Base-by-base conservation (phyloP, 2,329 filamentous ascomycete genomes). In the Exophiala phaeomuriformis region DNA sequence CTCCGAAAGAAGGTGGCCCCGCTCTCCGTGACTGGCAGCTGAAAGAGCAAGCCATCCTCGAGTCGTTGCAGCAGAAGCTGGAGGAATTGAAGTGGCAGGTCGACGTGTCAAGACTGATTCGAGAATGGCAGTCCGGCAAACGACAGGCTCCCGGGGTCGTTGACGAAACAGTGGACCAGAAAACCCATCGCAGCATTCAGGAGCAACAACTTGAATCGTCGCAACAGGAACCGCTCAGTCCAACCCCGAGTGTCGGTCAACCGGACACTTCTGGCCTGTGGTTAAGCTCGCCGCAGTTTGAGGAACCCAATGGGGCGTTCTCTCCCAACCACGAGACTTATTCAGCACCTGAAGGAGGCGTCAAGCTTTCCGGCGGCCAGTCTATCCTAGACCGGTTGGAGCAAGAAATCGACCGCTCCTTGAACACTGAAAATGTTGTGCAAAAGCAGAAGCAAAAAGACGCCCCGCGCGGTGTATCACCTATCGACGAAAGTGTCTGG, bases 61-160 rank as follows among this genome's bases (percentile, higher is more conserved):
- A 68, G 1, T 73, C 76, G 45, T 73, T 83, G 6, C 71, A 77
- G 7, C 68, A 68, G 1, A 80, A 79, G 56, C 66, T 85, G 5
- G 75, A 82, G 49, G 65, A 70, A 8, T 64, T 81, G 28, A 71
- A 74, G 40, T 71, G 67, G 51, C 72, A 77, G 59, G 71, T 69
- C 45, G 73, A 78, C 59, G 74, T 77, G 27, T 76, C 75, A 52
- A 67, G 69, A 37, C 64, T 70, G 5, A 65, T 75, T 27, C 64
- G 64, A 6, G 52, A 61, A 39, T 74, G 70, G 71, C 65, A 65
- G 36, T 51, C 47, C 2, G 62, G 57, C 27, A 49, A 56, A 41
- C 39, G 32, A 44, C 50, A 49, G 10, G 55, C 53, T 7, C 55
- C 55, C 32, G 58, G 55, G 19, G 52, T 57, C 12, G 58, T 58